phyloP scores from a whole-genome alignment of 768 basidiomycete species.

The Brasilioporus rufonigricans region DNA sequence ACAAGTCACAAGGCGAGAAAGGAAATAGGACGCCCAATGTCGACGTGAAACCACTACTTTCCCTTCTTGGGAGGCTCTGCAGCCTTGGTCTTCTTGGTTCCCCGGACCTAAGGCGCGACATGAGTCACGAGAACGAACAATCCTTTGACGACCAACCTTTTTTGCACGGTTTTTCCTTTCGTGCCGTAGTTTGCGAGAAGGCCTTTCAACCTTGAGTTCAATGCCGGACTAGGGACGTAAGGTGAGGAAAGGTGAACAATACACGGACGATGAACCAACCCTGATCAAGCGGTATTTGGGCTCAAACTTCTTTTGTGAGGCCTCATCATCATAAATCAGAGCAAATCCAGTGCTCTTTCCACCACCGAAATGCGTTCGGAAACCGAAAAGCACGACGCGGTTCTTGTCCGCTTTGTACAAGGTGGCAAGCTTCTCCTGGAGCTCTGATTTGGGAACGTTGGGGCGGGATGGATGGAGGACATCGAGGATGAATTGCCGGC shows the following conservation, averaged over 20 bases:
- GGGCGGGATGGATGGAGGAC: slow-evolving; percentile 94
- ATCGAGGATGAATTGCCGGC: slow-evolving; percentile 95
- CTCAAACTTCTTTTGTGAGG: slow-evolving; percentile 94
- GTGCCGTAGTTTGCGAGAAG: slow-evolving; percentile 97
- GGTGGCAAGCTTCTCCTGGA: slow-evolving; percentile 87
- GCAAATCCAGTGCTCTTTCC: slow-evolving; percentile 97
- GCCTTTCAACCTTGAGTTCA: slow-evolving; percentile 74
- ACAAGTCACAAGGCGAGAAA: slow-evolving; percentile 21
- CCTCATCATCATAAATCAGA: slow-evolving; percentile 96
- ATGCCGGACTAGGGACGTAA: slow-evolving; percentile 56
- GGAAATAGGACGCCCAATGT: slow-evolving; percentile 13
- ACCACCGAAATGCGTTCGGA: slow-evolving; percentile 97
- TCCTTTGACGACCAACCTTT: slow-evolving; percentile 62
- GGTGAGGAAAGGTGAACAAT: slow-evolving; percentile 1
- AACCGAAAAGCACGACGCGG: slow-evolving; percentile 91
- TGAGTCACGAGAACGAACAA: slow-evolving; percentile 8
- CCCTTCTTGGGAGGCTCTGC: slow-evolving; percentile 89
- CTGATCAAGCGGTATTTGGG: slow-evolving; percentile 92
- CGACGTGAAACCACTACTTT: slow-evolving; percentile 55
- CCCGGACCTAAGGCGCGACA: slow-evolving; percentile 66
- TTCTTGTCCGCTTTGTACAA: slow-evolving; percentile 92
- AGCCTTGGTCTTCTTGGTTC: slow-evolving; percentile 94
- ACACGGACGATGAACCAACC: slow-evolving; percentile 50
- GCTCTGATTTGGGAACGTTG: slow-evolving; percentile 89
- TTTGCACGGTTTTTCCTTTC: slow-evolving; percentile 99